These are phyloP conservation scores for Xylariaceae sp. DNA, from an alignment of 2,329 filamentous ascomycete species.

Conservation along the genomic window DNA sequence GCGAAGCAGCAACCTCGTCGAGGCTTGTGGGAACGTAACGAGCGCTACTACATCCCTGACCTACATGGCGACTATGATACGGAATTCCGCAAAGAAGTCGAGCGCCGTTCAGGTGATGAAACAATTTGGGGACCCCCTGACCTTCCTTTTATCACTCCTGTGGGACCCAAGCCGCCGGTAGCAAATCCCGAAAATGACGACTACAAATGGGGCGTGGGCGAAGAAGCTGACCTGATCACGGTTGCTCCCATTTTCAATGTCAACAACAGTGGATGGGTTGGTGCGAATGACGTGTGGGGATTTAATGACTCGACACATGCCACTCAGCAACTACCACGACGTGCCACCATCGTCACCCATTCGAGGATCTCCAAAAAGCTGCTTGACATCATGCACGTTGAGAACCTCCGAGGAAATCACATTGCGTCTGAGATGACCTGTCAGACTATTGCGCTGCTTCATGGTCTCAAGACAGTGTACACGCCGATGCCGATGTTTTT, in stretches of 20 bases:
- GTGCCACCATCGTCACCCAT: slow-evolving; percentile 75
- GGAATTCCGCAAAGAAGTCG: slow-evolving; percentile 63
- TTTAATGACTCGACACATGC: slow-evolving; percentile 50
- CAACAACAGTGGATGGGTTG: slow-evolving; percentile 67
- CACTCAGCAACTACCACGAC: slow-evolving; percentile 58
- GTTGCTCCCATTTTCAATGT: slow-evolving; percentile 79
- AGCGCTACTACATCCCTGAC: slow-evolving; percentile 68
- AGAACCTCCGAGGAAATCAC: slow-evolving; percentile 69
- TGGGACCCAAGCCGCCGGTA: slow-evolving; percentile 60
- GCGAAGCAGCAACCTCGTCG: slow-evolving; percentile 65
- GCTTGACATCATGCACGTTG: slow-evolving; percentile 72
- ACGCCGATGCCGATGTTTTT: slow-evolving; percentile 77
- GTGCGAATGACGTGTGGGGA: slow-evolving; percentile 63
- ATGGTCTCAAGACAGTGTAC: slow-evolving; percentile 75
- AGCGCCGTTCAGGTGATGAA: slow-evolving; percentile 43
- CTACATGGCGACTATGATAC: slow-evolving; percentile 63
- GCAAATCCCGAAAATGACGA: slow-evolving; percentile 56
- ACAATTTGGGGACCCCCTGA: slow-evolving; percentile 64
- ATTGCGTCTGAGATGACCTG: slow-evolving; percentile 79
- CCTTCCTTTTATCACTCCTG: slow-evolving; percentile 55
- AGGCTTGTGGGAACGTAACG: slow-evolving; percentile 69
- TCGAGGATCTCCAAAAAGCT: slow-evolving; percentile 68
- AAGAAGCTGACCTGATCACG: slow-evolving; percentile 70
- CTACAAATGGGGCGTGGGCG: slow-evolving; percentile 72
- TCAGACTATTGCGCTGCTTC: slow-evolving; percentile 67